phyloP scores from a whole-genome alignment of 768 basidiomycete genomes.

The Lactarius quietus region DNA sequence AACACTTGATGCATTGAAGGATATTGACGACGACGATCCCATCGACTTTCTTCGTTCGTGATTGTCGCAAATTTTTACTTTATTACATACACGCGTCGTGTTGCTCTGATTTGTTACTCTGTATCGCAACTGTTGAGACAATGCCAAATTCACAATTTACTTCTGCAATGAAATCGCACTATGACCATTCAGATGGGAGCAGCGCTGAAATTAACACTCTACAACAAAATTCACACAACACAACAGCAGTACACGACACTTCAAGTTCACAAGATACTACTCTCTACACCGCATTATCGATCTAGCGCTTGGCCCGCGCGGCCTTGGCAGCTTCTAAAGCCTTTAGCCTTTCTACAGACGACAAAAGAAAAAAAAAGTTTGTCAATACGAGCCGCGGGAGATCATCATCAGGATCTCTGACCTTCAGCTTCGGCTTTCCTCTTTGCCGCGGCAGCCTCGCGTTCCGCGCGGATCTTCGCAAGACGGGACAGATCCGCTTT shows the following conservation, averaged over 20 bases:
- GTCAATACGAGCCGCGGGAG: neutral
- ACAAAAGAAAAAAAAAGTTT: neutral
- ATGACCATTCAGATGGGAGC: neutral
- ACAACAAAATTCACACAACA: conserved; percentile 8
- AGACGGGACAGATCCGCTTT: conserved; percentile 85
- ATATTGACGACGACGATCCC: conserved; percentile 19
- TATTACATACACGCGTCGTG: neutral
- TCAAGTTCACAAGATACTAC: neutral
- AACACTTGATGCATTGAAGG: neutral
- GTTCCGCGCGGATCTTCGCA: conserved; percentile 79
- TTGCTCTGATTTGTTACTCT: neutral
- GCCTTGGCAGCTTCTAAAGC: conserved; percentile 10
- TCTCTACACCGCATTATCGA: neutral
- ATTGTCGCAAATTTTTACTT: neutral
- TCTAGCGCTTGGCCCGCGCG: conserved; percentile 16
- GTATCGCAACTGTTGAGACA: neutral
- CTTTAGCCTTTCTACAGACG: conserved; percentile 12
- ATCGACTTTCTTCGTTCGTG: conserved; percentile 20
- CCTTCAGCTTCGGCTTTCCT: conserved; percentile 87
- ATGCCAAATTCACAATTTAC: neutral
- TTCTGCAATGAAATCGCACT: neutral
- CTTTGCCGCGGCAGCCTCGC: conserved; percentile 84
- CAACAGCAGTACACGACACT: neutral
- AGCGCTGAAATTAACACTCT: neutral
- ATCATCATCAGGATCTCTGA: neutral